Evolutionary conservation across 495 filamentous ascomycete genomes (phyloP).

Genomic region (Aspergillus sclerotiicarbonarius): DNA sequence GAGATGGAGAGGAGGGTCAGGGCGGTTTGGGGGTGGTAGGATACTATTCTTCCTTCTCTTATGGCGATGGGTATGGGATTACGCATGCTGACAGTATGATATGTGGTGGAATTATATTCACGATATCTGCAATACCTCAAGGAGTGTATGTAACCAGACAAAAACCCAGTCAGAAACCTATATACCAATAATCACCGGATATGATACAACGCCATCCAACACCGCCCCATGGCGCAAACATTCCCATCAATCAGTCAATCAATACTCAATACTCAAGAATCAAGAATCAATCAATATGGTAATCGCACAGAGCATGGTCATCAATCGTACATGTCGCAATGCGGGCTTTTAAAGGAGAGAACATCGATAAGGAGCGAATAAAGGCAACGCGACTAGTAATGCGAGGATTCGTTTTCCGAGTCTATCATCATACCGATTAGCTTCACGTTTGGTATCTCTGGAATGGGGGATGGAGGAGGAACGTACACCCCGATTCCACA

Average conservation of each 20-base stretch:
- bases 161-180: no score
- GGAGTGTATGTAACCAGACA: no score
- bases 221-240: background rate
- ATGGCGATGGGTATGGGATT: no score
- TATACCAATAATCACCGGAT: background rate
- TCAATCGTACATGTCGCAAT: background rate
- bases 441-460: no score
- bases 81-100: no score
- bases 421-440: background rate
- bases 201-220: background rate
- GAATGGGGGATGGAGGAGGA: background rate
- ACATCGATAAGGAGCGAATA: background rate
- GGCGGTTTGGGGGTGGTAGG: background rate
- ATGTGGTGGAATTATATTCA: no score
- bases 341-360: background rate
- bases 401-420: slow-evolving; percentile 4
- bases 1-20: background rate
- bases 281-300: background rate
- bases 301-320: background rate
- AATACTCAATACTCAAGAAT: no score
- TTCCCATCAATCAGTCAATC: background rate
- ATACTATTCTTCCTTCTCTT: background rate
- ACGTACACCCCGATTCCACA: slow-evolving; percentile 36
- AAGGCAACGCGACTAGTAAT: background rate
- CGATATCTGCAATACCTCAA: no score